Base-by-base conservation (phyloP, 78 protist species). In the Mantamonas sphyraenae region DNA sequence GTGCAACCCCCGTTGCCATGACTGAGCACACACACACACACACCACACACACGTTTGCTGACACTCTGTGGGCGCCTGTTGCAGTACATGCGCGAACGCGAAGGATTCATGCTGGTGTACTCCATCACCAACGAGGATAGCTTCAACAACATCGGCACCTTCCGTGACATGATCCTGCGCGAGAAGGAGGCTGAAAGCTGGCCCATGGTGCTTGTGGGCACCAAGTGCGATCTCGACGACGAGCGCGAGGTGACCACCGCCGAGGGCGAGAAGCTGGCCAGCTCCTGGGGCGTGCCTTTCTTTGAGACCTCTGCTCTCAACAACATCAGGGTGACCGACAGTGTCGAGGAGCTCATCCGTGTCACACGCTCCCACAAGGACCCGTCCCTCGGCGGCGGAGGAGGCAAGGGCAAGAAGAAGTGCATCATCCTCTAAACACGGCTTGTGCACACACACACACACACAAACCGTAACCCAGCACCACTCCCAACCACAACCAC, bases 151-250 rank as follows among this genome's bases (percentile, higher is more conserved):
- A 60, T 68, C 2, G 63, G 30, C 31, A 1, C 3, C 2, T 56
- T 82, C 22, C 50, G 58, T 2, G 71, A 82, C 28, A 61, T 66
- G n/a, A 45, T 82, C n/a, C n/a, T n/a, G n/a, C n/a, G n/a, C n/a
- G n/a, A 38, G 31, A 82, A 76, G 51, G 76, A 59, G 47, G 24
- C 40, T 24, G 74, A 64, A 1, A 3, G 14, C 22, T 63, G 33
- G 45, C 86, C 86, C 33, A 74, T 82, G 74, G 86, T 82, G 12
- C 37, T 82, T 3, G 77, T 64, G 34, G 86, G 76, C 20, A 82
- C 74, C 77, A 82, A 82, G 63, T 64, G 76, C 37, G 86, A 82
- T 61, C 26, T 82, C 65, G 84, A 68, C 33, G 96, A 91, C 59
- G 80, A 84, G 80, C 84, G 82, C 51, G 89, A 39, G 14, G 73